Percentiles rank a stretch among this genome's conserved stretches.
Conservation (phyloP, 345 rosid genomes). For the Tarenaya hassleriana region DNA sequence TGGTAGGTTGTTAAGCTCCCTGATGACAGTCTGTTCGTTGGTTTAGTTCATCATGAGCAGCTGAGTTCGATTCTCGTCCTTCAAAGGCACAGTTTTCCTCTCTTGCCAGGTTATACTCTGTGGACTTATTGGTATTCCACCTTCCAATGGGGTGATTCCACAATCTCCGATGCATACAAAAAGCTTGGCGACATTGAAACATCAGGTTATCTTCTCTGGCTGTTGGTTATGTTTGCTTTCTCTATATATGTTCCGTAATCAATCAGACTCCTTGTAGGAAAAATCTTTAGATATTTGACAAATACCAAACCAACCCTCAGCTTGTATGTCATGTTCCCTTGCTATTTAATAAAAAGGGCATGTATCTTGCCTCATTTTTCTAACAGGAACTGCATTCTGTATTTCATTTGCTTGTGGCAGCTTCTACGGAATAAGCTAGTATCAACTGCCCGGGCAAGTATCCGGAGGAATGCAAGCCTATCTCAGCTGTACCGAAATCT, state of each 20-base stretch:
- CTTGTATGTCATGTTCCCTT: too few relatives aligned
- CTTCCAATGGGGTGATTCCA: slow-evolving; percentile 95
- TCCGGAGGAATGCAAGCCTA: slow-evolving; percentile 62
- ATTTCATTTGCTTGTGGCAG: slow-evolving; percentile 30
- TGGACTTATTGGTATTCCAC: slow-evolving; percentile 93
- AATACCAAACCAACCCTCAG: too few relatives aligned
- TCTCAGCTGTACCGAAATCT: slow-evolving; percentile 75
- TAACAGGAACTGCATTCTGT: not conserved
- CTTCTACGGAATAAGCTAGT: slow-evolving; percentile 75
- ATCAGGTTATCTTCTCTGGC: too few relatives aligned
- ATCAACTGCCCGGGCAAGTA: slow-evolving; percentile 56
- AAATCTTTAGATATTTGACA: too few relatives aligned
- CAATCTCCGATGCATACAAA: slow-evolving; percentile 99
- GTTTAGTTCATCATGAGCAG: too few relatives aligned
- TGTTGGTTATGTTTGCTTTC: too few relatives aligned
- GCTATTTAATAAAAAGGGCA: too few relatives aligned
- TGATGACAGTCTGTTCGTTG: not conserved
- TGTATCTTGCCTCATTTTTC: too few relatives aligned
- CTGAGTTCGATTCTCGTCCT: too few relatives aligned
- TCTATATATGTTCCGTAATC: too few relatives aligned
- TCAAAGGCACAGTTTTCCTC: not conserved
- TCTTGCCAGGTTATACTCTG: slow-evolving; percentile 61
- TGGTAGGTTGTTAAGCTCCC: slow-evolving; percentile 36
- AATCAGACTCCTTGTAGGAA: too few relatives aligned
- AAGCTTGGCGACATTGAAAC: slow-evolving; percentile 84